Base-by-base conservation (phyloP, 495 filamentous ascomycete species). In the Aspergillus incahuasiensis region DNA sequence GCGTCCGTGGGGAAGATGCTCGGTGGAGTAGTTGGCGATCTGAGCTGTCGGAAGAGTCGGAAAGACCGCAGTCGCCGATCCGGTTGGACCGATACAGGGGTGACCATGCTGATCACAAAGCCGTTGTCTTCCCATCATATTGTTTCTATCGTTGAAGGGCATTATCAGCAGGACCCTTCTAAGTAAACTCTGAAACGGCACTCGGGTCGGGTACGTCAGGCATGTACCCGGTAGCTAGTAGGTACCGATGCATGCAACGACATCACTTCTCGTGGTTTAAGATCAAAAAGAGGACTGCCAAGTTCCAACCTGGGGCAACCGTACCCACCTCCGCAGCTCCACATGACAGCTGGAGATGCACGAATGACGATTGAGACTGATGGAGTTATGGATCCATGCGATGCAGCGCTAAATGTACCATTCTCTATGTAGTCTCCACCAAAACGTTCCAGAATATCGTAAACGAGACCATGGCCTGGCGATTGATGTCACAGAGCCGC, bases 401-500 rank as follows among this genome's bases (percentile, higher is more conserved):
- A 56, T 38, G 39, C 39, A 44, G 35, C 22, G 28, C 39, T 38
- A n/a, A n/a, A n/a, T n/a, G n/a, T n/a, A 25, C 46, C 18, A 40
- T 56, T 45, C 20, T 16, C 22, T 2, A n/a, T n/a, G n/a, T n/a
- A 40, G 38, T 40, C 45, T 48, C 46, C 54, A 45, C 19, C 24
- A 18, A 18, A 24, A 32, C 39, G 38, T 56, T 50, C 44, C 20
- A 48, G 34, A 48, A 48, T 44, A 39, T 34, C n/a, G 21, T 28
- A 13, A 38, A 40, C 16, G 25, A 42, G 30, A 8, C 30, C 24
- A 35, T 35, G 50, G 54, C 5, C n/a, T 20, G 25, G 18, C 54
- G 46, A 44, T 56, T 56, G 54, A 50, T 56, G 54, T 45, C 46
- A 56, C 46, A 13, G 46, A 49, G 46, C 54, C 34, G 16, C 24